Evolutionary conservation across 129 eudicot genomes (phyloP).

Genomic region (Sambucus nigra): DNA sequence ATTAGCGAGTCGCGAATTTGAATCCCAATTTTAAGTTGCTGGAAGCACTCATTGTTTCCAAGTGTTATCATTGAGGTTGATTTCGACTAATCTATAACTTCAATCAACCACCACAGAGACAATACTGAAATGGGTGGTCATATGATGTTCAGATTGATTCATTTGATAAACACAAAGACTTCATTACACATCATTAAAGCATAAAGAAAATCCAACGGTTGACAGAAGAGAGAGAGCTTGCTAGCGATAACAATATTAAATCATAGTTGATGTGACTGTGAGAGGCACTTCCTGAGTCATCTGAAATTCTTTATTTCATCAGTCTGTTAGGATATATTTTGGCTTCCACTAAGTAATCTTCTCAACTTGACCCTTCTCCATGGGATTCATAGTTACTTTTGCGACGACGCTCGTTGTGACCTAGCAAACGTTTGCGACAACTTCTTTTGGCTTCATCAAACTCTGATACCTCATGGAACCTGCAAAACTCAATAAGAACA

Average conservation of each 20-base stretch:
- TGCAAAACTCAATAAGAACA: slow-evolving; percentile 23
- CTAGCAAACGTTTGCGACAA: slow-evolving; percentile 83
- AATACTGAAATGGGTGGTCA: neutral
- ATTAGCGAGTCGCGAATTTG: too few species aligned
- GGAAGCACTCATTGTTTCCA: too few species aligned
- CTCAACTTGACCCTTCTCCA: slow-evolving; percentile 45
- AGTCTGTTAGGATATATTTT: neutral
- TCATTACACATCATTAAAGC: neutral
- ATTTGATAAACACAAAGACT: slow-evolving; percentile 5
- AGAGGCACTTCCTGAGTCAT: slow-evolving; percentile 12
- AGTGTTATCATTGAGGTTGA: too few species aligned
- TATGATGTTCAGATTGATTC: neutral
- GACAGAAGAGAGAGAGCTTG: slow-evolving; percentile 94
- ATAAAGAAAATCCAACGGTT: slow-evolving; percentile 14
- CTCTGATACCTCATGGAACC: slow-evolving; percentile 82
- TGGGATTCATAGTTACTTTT: slow-evolving; percentile 51
- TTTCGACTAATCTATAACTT: too few species aligned
- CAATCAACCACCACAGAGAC: neutral
- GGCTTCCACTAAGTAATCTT: slow-evolving; percentile 5
- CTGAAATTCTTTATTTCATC: neutral
- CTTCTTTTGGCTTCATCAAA: slow-evolving; percentile 88
- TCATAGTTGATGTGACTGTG: slow-evolving; percentile 18
- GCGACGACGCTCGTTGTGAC: slow-evolving; percentile 86
- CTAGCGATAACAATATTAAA: slow-evolving; percentile 16
- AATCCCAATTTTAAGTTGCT: too few species aligned